phyloP scores from a whole-genome alignment of 2,329 filamentous ascomycete genomes.

The Colletotrichum scovillei region DNA sequence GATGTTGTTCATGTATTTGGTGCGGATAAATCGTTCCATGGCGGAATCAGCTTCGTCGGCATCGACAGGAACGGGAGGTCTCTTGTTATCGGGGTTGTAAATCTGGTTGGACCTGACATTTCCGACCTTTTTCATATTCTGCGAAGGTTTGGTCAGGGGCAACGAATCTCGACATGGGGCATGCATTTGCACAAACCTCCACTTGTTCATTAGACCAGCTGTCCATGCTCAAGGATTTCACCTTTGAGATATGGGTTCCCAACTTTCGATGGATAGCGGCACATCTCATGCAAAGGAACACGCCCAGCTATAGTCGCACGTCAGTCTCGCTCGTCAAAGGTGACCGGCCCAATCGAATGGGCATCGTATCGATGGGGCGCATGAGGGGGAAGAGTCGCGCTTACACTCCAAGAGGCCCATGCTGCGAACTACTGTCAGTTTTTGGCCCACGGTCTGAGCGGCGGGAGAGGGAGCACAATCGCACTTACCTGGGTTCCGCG shows the following conservation, averaged over 20 bases:
- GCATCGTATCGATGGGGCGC: constrained; percentile 6
- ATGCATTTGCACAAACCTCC: constrained; percentile 71
- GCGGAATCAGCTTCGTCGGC: constrained; percentile 91
- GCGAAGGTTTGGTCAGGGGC: constrained; percentile 12
- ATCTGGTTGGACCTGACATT: constrained; percentile 87
- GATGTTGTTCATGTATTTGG: constrained; percentile 83
- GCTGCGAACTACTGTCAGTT: constrained; percentile 58
- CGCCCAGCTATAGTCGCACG: constrained; percentile 74
- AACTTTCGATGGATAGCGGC: constrained; percentile 95
- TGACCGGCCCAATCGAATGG: not conserved
- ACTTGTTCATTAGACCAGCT: constrained; percentile 97
- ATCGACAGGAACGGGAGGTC: constrained; percentile 87
- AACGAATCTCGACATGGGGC: not conserved
- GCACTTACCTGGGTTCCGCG: constrained; percentile 84
- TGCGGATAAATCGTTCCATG: constrained; percentile 94
- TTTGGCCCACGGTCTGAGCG: constrained; percentile 3
- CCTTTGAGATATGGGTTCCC: constrained; percentile 97
- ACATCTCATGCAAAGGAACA: constrained; percentile 98
- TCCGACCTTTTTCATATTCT: constrained; percentile 96
- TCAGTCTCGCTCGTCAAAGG: constrained; percentile 20
- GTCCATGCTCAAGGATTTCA: constrained; percentile 99
- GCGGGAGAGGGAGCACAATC: not conserved
- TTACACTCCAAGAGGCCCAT: constrained; percentile 97
- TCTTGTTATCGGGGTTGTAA: constrained; percentile 88
- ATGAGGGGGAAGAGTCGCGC: constrained; percentile 46